Base-by-base conservation (phyloP, 2,329 filamentous ascomycete genomes). In the Didymella segeticola region DNA sequence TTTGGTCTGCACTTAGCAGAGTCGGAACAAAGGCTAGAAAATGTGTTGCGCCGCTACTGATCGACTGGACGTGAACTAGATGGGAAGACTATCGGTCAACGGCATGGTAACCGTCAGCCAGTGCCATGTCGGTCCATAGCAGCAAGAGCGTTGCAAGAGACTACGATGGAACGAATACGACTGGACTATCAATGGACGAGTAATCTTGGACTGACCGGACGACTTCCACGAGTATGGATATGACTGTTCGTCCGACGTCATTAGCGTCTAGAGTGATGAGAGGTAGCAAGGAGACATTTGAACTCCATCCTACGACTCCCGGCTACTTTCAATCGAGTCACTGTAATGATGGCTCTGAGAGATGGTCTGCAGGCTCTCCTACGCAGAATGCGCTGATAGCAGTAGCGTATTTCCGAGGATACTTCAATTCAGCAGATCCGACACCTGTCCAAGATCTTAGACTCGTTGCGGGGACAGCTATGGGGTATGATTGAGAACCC, bases 21-120 rank as follows among this genome's bases (percentile, higher is more conserved):
- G 82, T 84, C 1, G 82, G 82, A 2, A 84, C 82, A 0, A 81
- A 78, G 54, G 84, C 80, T 30, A 84, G 77, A 47, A 82, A 82
- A 63, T 84, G 80, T 0, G 79, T 82, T 8, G 79, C 82, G 26
- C 64, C 55, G 3, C 66, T 59, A 12, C 83, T 71, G 11, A 77
- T 72, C 9, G 57, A 60, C 73, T 70, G 3, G 50, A 53, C 2
- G 47, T 53, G 15, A 43, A 42, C 1, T 29, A 11, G 26, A 48
- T 33, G 1, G 41, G 33, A 7, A 51, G 33, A 27, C 10, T 27
- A 12, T 31, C 15, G 1, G 45, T 17, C 1, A n/a, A n/a, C n/a
- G n/a, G n/a, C n/a, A n/a, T n/a, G n/a, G n/a, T n/a, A n/a, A n/a
- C n/a, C n/a, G n/a, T n/a, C n/a, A n/a, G n/a, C n/a, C n/a, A n/a